phyloP scores from a whole-genome alignment of 192 early-diverging fungal species.

The Dispira simplex region DNA sequence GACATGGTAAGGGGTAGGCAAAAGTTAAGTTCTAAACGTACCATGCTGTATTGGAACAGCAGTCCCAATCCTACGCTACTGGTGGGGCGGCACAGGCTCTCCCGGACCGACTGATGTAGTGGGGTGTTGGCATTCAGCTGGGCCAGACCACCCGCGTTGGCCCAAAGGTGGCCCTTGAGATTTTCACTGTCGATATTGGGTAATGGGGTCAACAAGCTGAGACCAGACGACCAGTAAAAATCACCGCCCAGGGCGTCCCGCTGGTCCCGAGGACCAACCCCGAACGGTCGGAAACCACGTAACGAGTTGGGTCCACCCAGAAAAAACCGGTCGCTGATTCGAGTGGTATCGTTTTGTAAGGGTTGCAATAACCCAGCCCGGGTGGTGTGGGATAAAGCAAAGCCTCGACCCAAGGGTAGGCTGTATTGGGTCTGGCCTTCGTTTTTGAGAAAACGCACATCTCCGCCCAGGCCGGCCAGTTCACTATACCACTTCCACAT shows the following conservation, averaged over 20 bases:
- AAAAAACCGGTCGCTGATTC: slow-evolving; percentile 75
- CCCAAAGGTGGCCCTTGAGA: slow-evolving; percentile 70
- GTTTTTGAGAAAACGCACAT: slow-evolving; percentile 52
- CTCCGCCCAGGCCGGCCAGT: slow-evolving; percentile 72
- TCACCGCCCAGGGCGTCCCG: slow-evolving; percentile 82
- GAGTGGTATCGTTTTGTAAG: slow-evolving; percentile 30
- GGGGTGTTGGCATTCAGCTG: slow-evolving; percentile 12
- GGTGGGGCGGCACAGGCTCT: slow-evolving; percentile 43
- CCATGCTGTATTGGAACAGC: slow-evolving; percentile 67
- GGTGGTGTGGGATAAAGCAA: slow-evolving; percentile 24
- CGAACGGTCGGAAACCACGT: slow-evolving; percentile 76
- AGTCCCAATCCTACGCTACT: slow-evolving; percentile 70
- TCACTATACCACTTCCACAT: slow-evolving; percentile 33
- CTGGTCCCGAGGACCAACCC: slow-evolving; percentile 73
- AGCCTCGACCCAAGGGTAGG: slow-evolving; percentile 33
- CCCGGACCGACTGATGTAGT: slow-evolving; percentile 16
- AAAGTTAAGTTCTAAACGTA: slow-evolving; percentile 83
- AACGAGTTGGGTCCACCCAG: slow-evolving; percentile 77
- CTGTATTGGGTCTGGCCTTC: slow-evolving; percentile 52
- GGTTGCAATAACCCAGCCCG: slow-evolving; percentile 55
- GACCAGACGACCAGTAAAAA: slow-evolving; percentile 56
- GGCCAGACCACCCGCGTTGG: slow-evolving; percentile 66
- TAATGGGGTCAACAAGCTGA: slow-evolving; percentile 69
- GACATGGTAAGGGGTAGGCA: slow-evolving; percentile 61
- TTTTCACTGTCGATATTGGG: slow-evolving; percentile 45